These are phyloP conservation scores for Linum trigynum DNA, from an alignment of 345 rosid species.

Conservation along the genomic window DNA sequence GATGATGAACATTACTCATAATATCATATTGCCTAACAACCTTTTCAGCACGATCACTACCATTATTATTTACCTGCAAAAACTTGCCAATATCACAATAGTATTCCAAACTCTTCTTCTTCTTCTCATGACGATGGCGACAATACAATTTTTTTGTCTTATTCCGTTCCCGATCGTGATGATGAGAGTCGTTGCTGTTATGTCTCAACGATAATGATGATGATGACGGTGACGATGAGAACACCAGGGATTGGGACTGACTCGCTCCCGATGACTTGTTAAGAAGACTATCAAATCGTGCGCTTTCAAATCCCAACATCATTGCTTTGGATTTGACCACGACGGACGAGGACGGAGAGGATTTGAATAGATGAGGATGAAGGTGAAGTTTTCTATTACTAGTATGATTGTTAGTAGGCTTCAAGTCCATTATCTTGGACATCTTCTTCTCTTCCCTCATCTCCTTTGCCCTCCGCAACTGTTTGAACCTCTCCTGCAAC, in stretches of 20 bases:
- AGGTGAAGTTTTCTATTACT: too few relatives aligned
- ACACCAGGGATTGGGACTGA: too few relatives aligned
- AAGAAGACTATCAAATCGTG: background rate
- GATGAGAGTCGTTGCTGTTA: background rate
- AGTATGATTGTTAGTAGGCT: background rate
- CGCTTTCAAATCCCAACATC: background rate
- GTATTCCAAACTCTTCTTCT: background rate
- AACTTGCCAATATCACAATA: background rate
- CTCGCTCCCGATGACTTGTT: too few relatives aligned
- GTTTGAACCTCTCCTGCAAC: slow-evolving; percentile 67
- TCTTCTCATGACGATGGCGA: background rate
- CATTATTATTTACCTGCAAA: background rate
- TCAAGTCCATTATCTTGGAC: slow-evolving; percentile 13
- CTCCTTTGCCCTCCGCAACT: slow-evolving; percentile 49
- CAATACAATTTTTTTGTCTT: background rate
- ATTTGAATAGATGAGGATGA: background rate
- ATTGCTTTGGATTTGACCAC: background rate
- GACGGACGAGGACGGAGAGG: background rate
- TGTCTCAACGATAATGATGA: background rate
- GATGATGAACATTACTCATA: too few relatives aligned
- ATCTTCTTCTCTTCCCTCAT: slow-evolving; percentile 58
- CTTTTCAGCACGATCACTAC: background rate
- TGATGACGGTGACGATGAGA: too few relatives aligned
- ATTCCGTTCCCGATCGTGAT: background rate
- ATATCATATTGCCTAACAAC: background rate